Evolutionary conservation across 306 rosid genomes (phyloP), one percentile per base, ranked within the genome.

Genomic region (Hylodesmum podocarpum): DNA sequence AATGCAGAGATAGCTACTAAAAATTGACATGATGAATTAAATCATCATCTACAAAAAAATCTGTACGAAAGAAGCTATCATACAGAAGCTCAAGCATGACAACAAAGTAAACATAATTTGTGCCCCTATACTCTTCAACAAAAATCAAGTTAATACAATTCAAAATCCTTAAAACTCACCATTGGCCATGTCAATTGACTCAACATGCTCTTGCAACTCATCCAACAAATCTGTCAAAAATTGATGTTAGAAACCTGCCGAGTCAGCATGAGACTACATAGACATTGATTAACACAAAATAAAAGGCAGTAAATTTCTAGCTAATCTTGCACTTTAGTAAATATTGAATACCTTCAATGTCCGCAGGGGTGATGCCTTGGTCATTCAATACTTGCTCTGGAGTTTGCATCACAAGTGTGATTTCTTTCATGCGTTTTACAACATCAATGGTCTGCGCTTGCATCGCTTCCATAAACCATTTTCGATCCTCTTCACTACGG

Each of bases 381-480:
- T 87, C 70, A 81, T 92, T 95, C 92, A 96, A 85, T 68, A 89
- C 94, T 76, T 89, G 81, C 57, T 91, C 90, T 54, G 99, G 98
- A 64, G 96, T 91, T 68, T 91, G 88, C 98, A 96, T 92, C 18
- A 96, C 93, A 57, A 86, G 88, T 4, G 97, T 87, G 36, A 96
- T 96, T 80, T 96, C 98, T 76, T 89, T 96, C 99, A 96, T 96
- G 40, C 99, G 93, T 85, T 92, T 91, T 22, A 88, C 49, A 21
- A 92, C 90, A 86, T 92, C 99, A 54, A 96, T 36, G 10, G 73
- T 88, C 82, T 92, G 97, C 2, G 93, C 77, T 81, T 96, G 97
- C 96, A 96, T 79, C 0, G 99, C 94, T 81, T 96, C 98, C 99
- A 86, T 92, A 67, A 96, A 91, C 96, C 96, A 92, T 86, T 24